Evolutionary conservation across 2,329 filamentous ascomycete genomes (phyloP), one percentile per base, ranked within the genome.

Genomic region (Alternaria postmessia): DNA sequence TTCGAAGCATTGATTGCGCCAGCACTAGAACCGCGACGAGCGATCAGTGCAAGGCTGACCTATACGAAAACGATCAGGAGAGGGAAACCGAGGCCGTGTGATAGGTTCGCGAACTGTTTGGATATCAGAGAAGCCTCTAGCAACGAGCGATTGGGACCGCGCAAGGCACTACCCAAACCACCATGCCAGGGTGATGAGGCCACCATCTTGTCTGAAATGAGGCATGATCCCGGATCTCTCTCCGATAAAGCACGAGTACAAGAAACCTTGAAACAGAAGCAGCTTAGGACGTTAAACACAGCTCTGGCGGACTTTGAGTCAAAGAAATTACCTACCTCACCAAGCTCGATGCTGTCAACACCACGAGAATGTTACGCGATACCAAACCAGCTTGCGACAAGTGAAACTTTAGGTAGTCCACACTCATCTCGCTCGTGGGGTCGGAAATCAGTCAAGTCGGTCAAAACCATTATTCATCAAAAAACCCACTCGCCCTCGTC

Each of bases 291-390:
- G 47, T 53, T 77, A 52, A 69, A 68, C 24, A 73, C 69, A n/a
- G 51, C 63, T 38, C 65, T 74, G 20, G 59, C 67, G 14, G 64
- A 67, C 43, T 62, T 66, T 44, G 61, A 66, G 18, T 51, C 55
- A 11, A 62, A 54, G n/a, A 57, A 54, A 20, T 47, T 71, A 14
- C 61, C 68, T 16, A 62, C 65, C 22, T 73, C 72, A 32, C 72
- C 75, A 47, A 59, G 51, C 26, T 77, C 72, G 9, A 69, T 77
- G 62, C 30, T 72, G 24, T 59, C 38, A 4, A 79, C 75, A 22
- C 76, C 77, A 6, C 59, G 58, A 46, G 73, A 75, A 49, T 51
- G 74, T 36, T 79, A 78, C 41, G 62, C 60, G 20, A 55, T 61
- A 26, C 59, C 57, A 30, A 38, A 64, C 43, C 46, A 48, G 22